Base-by-base conservation (phyloP, 345 rosid species). In the Pistacia atlantica region DNA sequence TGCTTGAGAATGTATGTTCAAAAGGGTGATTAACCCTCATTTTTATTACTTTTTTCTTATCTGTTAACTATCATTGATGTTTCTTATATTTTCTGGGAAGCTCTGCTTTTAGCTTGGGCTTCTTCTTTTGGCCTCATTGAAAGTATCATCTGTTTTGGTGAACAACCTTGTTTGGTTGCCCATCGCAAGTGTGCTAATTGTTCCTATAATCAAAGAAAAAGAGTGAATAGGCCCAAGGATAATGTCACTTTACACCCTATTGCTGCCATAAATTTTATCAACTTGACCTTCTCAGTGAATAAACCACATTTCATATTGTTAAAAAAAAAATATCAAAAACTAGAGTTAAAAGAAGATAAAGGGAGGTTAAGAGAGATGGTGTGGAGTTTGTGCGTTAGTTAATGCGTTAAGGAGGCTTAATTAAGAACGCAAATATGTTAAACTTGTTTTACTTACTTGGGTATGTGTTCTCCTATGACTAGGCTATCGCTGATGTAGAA, bases 401-500 rank as follows among this genome's bases (percentile, higher is more conserved):
- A 63, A 5, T 63, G 67, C 67, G 42, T 8, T 65, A 65, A 8
- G 3, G 49, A 12, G 69, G 60, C 57, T 62, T 62, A 73, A 33
- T 64, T 74, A 54, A 54, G 35, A 73, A 6, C 13, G 8, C 11
- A 28, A 63, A 13, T 9, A n/a, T 16, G 14, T 22, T 25, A 20
- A 56, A 35, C 25, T 49, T 31, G 46, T 3, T 45, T 17, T n/a
- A 56, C 51, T 69, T 62, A 59, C 65, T 55, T 22, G 49, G 25
- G 37, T 74, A 42, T 83, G 45, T 73, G 52, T 76, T 52, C 76
- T 52, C 76, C 56, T 61, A 51, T 10, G 38, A 48, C 71, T 77
- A 96, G 99, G 99, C 98, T 69, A 82, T 93, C 80, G 97, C 97
- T 72, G 99, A 96, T 87, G 87, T 96, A 28, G 99, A 96, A 86